These are phyloP conservation scores for Populus deltoides DNA, from an alignment of 345 rosid species.

Conservation along the genomic window DNA sequence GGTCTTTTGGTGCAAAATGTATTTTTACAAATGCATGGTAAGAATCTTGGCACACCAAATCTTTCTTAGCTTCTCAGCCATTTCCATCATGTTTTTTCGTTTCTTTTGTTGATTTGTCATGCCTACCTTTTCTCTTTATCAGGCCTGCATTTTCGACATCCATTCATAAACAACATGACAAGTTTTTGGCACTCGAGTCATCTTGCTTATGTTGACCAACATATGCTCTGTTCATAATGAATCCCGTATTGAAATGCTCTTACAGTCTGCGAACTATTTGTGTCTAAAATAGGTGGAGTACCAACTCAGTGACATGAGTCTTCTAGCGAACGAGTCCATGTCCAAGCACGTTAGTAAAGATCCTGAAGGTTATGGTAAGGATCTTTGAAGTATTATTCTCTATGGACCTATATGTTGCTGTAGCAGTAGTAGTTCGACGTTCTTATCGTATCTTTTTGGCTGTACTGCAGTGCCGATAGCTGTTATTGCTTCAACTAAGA, in stretches of 20 bases:
- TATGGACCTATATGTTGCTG: background rate
- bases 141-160: background rate
- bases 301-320: conserved; percentile 87
- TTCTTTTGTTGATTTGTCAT: background rate
- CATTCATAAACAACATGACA: background rate
- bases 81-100: background rate
- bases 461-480: conserved; percentile 58
- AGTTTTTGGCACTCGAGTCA: background rate
- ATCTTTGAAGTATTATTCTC: background rate
- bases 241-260: background rate
- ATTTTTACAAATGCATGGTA: too few species aligned
- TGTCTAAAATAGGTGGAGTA: conserved; percentile 64
- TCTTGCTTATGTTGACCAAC: background rate
- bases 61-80: background rate
- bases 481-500: conserved; percentile 72
- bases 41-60: background rate
- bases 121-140: background rate
- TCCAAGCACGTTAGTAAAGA: conserved; percentile 79
- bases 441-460: background rate
- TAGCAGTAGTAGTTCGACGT: background rate
- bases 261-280: conserved; percentile 4
- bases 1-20: too few species aligned
- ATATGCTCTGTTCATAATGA: background rate
- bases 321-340: conserved; percentile 82
- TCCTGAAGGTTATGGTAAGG: conserved; percentile 87